A percentile compares a stretch with the other conserved stretches of the same genome.
Evolutionary conservation across 768 basidiomycete genomes (phyloP).

Genomic region (Dioszegia crocea): DNA sequence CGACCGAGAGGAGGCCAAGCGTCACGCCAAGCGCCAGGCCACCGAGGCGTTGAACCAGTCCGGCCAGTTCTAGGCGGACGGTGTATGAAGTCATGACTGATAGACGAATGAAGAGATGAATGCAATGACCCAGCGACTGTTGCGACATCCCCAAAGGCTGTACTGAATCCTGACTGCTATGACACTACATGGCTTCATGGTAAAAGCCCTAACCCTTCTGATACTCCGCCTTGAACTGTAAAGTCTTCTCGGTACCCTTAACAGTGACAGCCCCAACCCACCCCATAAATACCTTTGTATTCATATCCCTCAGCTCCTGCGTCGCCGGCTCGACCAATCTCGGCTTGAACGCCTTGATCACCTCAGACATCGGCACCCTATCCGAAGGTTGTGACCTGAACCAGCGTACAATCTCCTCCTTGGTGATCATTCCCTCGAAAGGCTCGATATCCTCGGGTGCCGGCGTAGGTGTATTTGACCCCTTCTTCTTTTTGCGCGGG

Average conservation of each 20-base stretch:
- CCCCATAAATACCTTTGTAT: slow-evolving; percentile 27
- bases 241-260: slow-evolving; percentile 19
- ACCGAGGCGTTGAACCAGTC: slow-evolving; percentile 34
- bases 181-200: too few species aligned
- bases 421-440: slow-evolving; percentile 37
- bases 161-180: too few species aligned
- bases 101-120: too few species aligned
- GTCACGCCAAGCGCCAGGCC: slow-evolving; percentile 39
- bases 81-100: too few species aligned
- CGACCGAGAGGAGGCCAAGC: slow-evolving; percentile 46
- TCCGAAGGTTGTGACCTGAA: slow-evolving; percentile 17
- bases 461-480: slow-evolving; percentile 34
- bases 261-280: slow-evolving; percentile 20
- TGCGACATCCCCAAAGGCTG: too few species aligned
- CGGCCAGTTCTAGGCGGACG: slow-evolving; percentile 19
- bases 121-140: too few species aligned
- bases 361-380: slow-evolving; percentile 21
- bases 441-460: slow-evolving; percentile 20
- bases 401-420: slow-evolving; percentile 32
- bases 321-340: slow-evolving; percentile 14
- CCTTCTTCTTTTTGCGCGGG: slow-evolving; percentile 30
- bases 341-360: slow-evolving; percentile 26
- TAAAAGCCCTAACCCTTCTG: background rate
- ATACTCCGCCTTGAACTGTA: slow-evolving; percentile 25
- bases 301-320: slow-evolving; percentile 17